phyloP scores from a whole-genome alignment of 345 rosid genomes.

The Viola odorata region DNA sequence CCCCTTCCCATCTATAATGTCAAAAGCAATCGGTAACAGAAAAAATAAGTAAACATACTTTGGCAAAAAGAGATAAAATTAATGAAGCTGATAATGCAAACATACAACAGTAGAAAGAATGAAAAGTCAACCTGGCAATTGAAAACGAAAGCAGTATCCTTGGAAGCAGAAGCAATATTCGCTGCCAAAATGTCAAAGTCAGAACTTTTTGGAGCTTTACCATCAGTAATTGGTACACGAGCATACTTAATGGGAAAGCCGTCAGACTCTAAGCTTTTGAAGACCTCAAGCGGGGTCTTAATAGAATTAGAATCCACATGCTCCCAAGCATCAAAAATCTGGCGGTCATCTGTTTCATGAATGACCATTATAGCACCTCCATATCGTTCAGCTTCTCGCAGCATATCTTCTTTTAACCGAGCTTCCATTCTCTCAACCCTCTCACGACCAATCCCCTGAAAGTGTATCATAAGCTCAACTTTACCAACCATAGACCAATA shows the following conservation, averaged over 20 bases:
- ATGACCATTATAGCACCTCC: slow-evolving; percentile 93
- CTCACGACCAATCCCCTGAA: slow-evolving; percentile 88
- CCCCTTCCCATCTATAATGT: slow-evolving; percentile 90
- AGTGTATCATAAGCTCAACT: slow-evolving; percentile 18
- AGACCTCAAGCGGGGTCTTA: slow-evolving; percentile 93
- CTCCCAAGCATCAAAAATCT: slow-evolving; percentile 92
- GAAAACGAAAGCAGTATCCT: slow-evolving; percentile 88
- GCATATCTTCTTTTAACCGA: slow-evolving; percentile 86
- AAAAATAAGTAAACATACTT: not conserved
- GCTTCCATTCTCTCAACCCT: slow-evolving; percentile 98
- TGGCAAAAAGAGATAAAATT: slow-evolving; percentile 1
- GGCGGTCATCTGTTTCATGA: slow-evolving; percentile 79
- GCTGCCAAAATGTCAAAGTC: slow-evolving; percentile 73
- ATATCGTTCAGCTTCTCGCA: slow-evolving; percentile 80
- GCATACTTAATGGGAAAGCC: slow-evolving; percentile 87
- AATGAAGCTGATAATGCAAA: slow-evolving; percentile 1
- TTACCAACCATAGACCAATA: slow-evolving; percentile 1
- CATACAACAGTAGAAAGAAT: slow-evolving; percentile 3
- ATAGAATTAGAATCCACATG: slow-evolving; percentile 62
- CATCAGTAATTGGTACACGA: slow-evolving; percentile 95
- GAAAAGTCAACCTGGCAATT: slow-evolving; percentile 78
- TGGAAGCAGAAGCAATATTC: slow-evolving; percentile 82
- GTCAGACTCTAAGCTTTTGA: slow-evolving; percentile 70
- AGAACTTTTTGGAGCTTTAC: slow-evolving; percentile 96
- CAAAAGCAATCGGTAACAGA: slow-evolving; percentile 8